These are phyloP conservation scores for Xylaria sp. DNA, from an alignment of 2,329 filamentous ascomycete species.

Conservation along the genomic window DNA sequence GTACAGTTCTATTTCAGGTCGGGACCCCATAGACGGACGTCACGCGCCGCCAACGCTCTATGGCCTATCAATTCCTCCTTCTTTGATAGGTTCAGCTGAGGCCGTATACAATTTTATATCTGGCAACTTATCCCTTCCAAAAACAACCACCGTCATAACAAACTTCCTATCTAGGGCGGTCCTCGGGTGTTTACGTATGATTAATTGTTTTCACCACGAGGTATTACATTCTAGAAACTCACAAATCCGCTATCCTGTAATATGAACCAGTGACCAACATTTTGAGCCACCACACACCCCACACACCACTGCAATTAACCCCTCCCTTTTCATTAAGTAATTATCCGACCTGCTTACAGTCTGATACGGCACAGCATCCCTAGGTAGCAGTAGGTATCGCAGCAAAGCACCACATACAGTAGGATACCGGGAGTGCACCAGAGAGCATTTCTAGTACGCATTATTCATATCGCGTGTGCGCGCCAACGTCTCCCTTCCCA, in stretches of 20 bases:
- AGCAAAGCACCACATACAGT: too few species aligned
- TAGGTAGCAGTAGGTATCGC: neutral
- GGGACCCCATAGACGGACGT: conserved; percentile 16
- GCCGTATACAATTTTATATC: neutral
- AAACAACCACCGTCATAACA: conserved; percentile 14
- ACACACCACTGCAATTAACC: neutral
- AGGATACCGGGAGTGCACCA: conserved; percentile 1
- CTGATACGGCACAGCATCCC: neutral
- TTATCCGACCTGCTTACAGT: neutral
- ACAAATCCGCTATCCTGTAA: neutral
- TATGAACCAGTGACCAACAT: conserved; percentile 2
- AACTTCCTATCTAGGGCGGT: neutral
- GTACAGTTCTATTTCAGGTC: conserved; percentile 15
- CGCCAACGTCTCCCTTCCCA: conserved; percentile 9
- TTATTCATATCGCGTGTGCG: conserved; percentile 6
- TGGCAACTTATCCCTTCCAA: conserved; percentile 11
- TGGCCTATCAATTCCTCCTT: neutral
- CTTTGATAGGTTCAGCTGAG: conserved; percentile 15
- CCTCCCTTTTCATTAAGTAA: conserved; percentile 14
- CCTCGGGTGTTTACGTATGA: neutral
- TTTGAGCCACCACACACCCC: neutral
- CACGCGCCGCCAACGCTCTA: conserved; percentile 25
- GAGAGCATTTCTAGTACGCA: neutral
- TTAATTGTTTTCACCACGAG: neutral
- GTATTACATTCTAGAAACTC: conserved; percentile 11